A percentile compares a stretch with the other conserved stretches of the same genome.
Evolutionary conservation across 805 yeast genomes (phyloP).

Genomic region (Yamadazyma ubonensis): DNA sequence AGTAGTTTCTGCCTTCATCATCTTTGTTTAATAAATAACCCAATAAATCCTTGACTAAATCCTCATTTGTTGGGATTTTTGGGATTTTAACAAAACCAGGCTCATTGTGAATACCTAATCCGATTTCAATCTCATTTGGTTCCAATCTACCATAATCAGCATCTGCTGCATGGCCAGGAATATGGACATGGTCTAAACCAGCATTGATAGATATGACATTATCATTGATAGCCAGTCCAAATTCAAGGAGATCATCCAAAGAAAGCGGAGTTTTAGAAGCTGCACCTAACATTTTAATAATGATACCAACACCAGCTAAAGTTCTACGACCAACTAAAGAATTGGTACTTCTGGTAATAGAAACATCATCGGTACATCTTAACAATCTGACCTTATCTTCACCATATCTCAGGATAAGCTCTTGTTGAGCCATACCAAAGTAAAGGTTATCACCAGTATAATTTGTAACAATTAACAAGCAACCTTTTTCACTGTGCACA

Average conservation of each 20-base stretch:
- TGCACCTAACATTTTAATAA: conserved; percentile 33
- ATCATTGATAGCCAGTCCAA: conserved; percentile 27
- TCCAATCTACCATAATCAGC: conserved; percentile 25
- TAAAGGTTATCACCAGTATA: conserved; percentile 41
- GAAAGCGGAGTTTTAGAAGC: conserved; percentile 22
- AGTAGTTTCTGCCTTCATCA: conserved; percentile 29
- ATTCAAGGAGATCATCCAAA: conserved; percentile 24
- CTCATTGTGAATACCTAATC: conserved; percentile 42
- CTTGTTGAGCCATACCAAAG: conserved; percentile 42
- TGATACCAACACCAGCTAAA: conserved; percentile 31
- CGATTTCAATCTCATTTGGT: conserved; percentile 31
- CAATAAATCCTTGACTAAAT: conserved; percentile 25
- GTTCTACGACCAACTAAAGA: conserved; percentile 39
- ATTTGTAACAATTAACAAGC: conserved; percentile 34
- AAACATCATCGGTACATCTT: conserved; percentile 36
- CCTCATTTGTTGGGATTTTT: conserved; percentile 31
- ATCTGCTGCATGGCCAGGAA: conserved; percentile 30
- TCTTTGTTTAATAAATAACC: conserved; percentile 23
- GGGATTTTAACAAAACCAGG: conserved; percentile 34
- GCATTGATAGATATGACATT: conserved; percentile 35
- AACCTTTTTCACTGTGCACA: conserved; percentile 33
- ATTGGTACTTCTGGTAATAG: conserved; percentile 28
- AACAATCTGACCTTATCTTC: conserved; percentile 27
- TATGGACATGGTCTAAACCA: conserved; percentile 38
- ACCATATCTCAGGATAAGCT: conserved; percentile 30